These are phyloP conservation scores for Starmerella bombi DNA, from an alignment of 805 yeast species.

Conservation along the genomic window DNA sequence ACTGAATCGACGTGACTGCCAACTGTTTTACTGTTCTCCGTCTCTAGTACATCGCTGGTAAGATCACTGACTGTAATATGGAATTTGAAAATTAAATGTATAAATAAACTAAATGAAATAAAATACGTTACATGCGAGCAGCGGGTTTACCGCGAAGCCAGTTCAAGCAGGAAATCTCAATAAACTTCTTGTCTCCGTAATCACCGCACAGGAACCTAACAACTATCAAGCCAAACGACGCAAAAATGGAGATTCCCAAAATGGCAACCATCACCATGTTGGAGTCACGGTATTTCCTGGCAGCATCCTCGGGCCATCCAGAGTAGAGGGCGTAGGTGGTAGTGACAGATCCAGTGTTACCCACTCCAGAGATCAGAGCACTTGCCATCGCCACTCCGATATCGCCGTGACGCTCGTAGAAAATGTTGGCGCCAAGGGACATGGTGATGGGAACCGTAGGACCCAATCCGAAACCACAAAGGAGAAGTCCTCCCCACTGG, in stretches of 20 bases:
- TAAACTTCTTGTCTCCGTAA: constrained; percentile 15
- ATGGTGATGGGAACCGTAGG: constrained; percentile 82
- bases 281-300: constrained; percentile 48
- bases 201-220: constrained; percentile 30
- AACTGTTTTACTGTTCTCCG: no score
- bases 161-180: constrained; percentile 17
- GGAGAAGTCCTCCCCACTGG: constrained; percentile 64
- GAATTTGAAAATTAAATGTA: no score
- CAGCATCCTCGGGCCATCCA: constrained; percentile 75
- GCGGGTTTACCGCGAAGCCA: constrained; percentile 16
- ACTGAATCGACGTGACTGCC: no score
- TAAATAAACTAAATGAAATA: no score
- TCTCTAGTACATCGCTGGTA: no score
- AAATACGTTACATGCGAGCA: no score
- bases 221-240: constrained; percentile 30
- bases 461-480: constrained; percentile 78
- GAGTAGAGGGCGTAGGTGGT: constrained; percentile 74
- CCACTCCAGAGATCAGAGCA: constrained; percentile 75
- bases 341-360: constrained; percentile 73
- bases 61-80: no score
- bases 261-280: constrained; percentile 76
- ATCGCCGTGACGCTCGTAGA: constrained; percentile 59
- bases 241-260: constrained; percentile 59
- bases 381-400: constrained; percentile 73
- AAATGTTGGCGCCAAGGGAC: constrained; percentile 72